A percentile compares a stretch with the other conserved stretches of the same genome.
phyloP scores from a whole-genome alignment of 73 alveolate species.

The Effrenium voratum region DNA sequence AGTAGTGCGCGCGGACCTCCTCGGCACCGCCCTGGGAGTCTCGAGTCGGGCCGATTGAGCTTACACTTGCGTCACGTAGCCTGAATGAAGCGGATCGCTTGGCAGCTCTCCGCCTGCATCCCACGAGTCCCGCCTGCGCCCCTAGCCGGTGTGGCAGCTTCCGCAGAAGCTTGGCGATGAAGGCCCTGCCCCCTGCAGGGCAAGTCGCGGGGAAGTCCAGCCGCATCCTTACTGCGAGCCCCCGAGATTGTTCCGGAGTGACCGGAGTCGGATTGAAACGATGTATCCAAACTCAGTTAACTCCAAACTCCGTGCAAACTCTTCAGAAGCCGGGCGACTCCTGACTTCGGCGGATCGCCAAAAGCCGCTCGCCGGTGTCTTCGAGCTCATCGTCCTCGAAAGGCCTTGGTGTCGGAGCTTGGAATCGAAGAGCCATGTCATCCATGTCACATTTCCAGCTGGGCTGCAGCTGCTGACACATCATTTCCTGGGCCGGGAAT shows the following conservation, averaged over 20 bases:
- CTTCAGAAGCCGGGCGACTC: neutral
- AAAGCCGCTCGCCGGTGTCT: conserved; percentile 70
- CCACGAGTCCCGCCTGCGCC: conserved; percentile 23
- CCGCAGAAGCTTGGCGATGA: conserved; percentile 63
- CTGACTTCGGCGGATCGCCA: conserved; percentile 76
- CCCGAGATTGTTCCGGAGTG: no score
- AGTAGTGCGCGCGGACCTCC: conserved; percentile 65
- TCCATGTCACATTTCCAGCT: neutral
- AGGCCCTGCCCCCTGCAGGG: conserved; percentile 30
- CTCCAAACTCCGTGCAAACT: no score
- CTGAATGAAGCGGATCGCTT: no score
- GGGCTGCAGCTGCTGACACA: conserved; percentile 63
- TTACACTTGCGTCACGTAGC: no score
- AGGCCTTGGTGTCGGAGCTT: conserved; percentile 1
- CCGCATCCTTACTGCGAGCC: neutral
- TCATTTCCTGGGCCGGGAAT: conserved; percentile 62
- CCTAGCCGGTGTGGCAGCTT: conserved; percentile 71
- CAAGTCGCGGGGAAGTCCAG: conserved; percentile 54
- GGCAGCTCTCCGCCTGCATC: neutral
- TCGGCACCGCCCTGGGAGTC: conserved; percentile 20
- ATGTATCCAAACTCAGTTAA: no score
- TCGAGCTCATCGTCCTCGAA: conserved; percentile 76
- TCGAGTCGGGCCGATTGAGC: no score
- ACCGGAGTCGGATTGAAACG: no score
- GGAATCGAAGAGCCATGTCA: neutral